Conservation (phyloP, 148 eudicot species). For the Nepenthes mirabilis region DNA sequence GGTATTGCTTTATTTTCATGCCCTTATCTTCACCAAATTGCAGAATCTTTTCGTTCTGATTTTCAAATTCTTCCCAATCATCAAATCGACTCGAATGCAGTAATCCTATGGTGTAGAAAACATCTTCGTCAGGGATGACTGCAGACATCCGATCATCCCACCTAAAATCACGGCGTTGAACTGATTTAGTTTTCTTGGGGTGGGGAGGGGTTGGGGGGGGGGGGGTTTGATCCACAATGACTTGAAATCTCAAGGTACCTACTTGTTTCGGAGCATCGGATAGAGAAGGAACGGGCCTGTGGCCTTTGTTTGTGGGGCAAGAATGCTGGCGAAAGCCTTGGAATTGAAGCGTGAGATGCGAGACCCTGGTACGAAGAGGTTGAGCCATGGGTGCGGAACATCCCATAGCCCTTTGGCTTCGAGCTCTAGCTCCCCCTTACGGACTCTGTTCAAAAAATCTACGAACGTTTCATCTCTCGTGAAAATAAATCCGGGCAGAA, state of each 20-base stretch:
- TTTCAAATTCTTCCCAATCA: constrained; percentile 34
- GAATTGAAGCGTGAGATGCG: constrained; percentile 41
- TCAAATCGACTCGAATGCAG: constrained; percentile 35
- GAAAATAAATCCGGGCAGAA: constrained; percentile 30
- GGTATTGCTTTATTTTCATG: constrained; percentile 59
- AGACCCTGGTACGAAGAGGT: constrained; percentile 67
- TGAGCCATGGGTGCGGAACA: constrained; percentile 92
- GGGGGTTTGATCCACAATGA: too few species aligned
- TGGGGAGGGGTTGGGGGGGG: too few species aligned
- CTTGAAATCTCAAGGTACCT: constrained; percentile 6
- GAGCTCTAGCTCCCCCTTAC: constrained; percentile 47
- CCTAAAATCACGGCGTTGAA: constrained; percentile 17
- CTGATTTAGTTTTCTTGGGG: too few species aligned
- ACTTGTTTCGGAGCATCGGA: constrained; percentile 68
- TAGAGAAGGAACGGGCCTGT: constrained; percentile 63
- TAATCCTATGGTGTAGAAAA: constrained; percentile 61
- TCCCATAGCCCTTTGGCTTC: constrained; percentile 51
- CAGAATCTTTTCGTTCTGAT: constrained; percentile 39
- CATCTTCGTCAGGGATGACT: constrained; percentile 63
- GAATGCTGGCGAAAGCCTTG: constrained; percentile 39
- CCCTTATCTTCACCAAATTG: constrained; percentile 40
- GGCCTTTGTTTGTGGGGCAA: constrained; percentile 23
- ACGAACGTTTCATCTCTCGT: constrained; percentile 28
- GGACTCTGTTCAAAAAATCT: constrained; percentile 56
- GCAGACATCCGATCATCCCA: constrained; percentile 88